Base-by-base conservation (phyloP, 2,329 filamentous ascomycete genomes). In the Pestalotiopsis sp. region DNA sequence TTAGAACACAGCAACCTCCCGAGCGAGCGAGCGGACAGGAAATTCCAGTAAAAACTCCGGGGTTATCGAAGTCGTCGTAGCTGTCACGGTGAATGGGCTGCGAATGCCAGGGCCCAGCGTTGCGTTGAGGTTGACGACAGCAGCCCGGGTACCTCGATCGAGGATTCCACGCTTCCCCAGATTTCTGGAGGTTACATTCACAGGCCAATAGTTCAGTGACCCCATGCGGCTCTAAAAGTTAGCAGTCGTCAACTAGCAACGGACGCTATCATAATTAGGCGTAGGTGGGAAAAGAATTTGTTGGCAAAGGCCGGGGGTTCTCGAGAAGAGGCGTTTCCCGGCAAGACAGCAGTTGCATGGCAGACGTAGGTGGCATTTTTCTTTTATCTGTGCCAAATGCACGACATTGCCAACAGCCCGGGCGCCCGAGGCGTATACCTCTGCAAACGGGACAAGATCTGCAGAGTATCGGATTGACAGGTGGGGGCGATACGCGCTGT, bases 141-240 rank as follows among this genome's bases (percentile, higher is more conserved):
- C 36, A 20, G 31, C 27, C 38, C n/a, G 61, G 14, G 17, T 13
- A 12, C 38, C 36, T n/a, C 36, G 61, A 64, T 38, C 36, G 12
- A 27, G 20, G 25, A 20, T 45, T 64, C 27, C 25, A n/a, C 20
- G 38, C 61, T 64, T 64, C 61, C 61, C 61, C 61, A 52, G 61
- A 64, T 64, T 64, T 23, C 40, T 23, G 61, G 61, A 38, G 59
- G 27, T 64, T 64, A 38, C 40, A 64, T 49, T 52, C 38, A 13
- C 38, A 64, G 40, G 31, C 61, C 25, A 64, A 64, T 64, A 64
- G 61, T 64, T 17, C 12, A 12, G 36, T 25, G 45, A 17, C 20
- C 45, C 45, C 31, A 17, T 52, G 45, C 45, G 45, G 45, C 45
- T 52, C 45, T n/a, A 52, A 52, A 31, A 31, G 31, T 31, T 31